Base-by-base conservation (phyloP, 495 filamentous ascomycete genomes). In the Podospora tetraspora region DNA sequence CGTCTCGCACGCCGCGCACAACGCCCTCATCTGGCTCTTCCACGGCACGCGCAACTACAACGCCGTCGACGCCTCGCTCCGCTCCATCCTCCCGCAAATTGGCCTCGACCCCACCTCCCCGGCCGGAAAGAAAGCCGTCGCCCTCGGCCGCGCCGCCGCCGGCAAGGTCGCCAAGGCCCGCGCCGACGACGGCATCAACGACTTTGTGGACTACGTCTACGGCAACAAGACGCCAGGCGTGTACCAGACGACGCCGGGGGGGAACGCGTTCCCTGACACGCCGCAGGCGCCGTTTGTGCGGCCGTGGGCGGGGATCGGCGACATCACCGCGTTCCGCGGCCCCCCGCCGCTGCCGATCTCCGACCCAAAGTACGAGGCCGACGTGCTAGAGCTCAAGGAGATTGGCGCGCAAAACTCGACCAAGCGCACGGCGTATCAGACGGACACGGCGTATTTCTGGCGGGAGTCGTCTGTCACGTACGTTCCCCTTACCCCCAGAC, bases 1-100 rank as follows among this genome's bases (percentile, higher is more conserved):
- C 56, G 70, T 79, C 52, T 80, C 78, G 9, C 77, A 80, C 68
- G 78, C 78, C 12, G 78, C 78, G 4, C 78, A 80, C 71, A 72
- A 80, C 58, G 43, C 73, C 64, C 70, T 78, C 0, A 63, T 72
- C 57, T 80, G 75, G 74, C 63, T 70, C 22, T 80, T 78, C 73
- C 78, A 80, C 52, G 78, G 77, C 25, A 79, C 75, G 11, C 73
- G 77, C 11, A 70, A 70, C 59, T 78, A 77, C 66, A 65, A 52
- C 25, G 63, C 72, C 3, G 70, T 72, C 11, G 66, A 79, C 57
- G 66, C 76, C 4, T 58, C 70, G 0, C 71, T 80, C 22, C 71
- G 72, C 21, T 60, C 70, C 37, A 67, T 80, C 21, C 66, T 78
- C 59, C 64, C 72, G 0, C 30, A 29, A n/a, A 79, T 79, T 61